Conservation (phyloP, 495 filamentous ascomycete genomes). For the Annulohypoxylon stygium region DNA sequence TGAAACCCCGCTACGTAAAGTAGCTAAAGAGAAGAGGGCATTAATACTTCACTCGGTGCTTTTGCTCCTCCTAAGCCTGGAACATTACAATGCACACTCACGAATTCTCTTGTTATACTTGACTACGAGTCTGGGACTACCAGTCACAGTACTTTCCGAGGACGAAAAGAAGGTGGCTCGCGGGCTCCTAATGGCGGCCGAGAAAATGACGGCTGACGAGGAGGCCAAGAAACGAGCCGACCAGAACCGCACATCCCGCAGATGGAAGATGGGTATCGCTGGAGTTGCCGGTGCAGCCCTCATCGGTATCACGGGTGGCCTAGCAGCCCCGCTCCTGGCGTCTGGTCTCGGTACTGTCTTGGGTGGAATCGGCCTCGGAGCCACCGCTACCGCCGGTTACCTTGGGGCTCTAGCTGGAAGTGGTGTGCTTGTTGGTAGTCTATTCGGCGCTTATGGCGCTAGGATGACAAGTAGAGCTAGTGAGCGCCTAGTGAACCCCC, state of each 20-base stretch:
- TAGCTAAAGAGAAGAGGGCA: slow-evolving; percentile 59
- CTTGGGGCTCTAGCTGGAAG: slow-evolving; percentile 85
- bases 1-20: slow-evolving; percentile 57
- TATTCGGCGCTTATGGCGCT: slow-evolving; percentile 92
- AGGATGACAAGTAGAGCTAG: slow-evolving; percentile 76
- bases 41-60: slow-evolving; percentile 72
- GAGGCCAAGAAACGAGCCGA: slow-evolving; percentile 77
- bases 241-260: slow-evolving; percentile 71
- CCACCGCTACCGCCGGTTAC: slow-evolving; percentile 77
- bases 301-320: slow-evolving; percentile 84
- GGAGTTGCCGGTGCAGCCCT: slow-evolving; percentile 86
- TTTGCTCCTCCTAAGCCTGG: slow-evolving; percentile 80
- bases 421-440: slow-evolving; percentile 80
- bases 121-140: slow-evolving; percentile 75
- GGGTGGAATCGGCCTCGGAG: slow-evolving; percentile 86
- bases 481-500: slow-evolving; percentile 21
- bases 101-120: slow-evolving; percentile 78
- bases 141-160: slow-evolving; percentile 73
- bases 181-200: slow-evolving; percentile 78
- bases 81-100: slow-evolving; percentile 83
- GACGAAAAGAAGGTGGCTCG: slow-evolving; percentile 82
- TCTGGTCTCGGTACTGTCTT: slow-evolving; percentile 86
- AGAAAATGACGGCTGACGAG: slow-evolving; percentile 76
- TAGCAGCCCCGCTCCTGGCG: slow-evolving; percentile 87
- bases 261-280: slow-evolving; percentile 82